phyloP scores from a whole-genome alignment of 768 basidiomycete species.

The Xerocomellus chrysenteron region DNA sequence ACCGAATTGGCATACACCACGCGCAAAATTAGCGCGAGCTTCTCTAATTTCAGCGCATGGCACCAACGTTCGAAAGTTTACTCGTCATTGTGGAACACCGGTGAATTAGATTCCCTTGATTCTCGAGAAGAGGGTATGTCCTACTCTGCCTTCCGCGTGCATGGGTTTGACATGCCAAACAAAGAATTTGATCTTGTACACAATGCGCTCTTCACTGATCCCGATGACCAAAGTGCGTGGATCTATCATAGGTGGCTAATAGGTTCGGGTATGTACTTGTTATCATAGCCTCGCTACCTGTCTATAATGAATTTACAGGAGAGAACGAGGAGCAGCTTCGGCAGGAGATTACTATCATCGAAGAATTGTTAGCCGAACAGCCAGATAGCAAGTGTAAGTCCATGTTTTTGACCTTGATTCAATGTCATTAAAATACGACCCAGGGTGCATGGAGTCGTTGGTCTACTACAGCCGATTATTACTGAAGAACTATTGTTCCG shows the following conservation, averaged over 20 bases:
- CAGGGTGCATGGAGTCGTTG: slow-evolving; percentile 95
- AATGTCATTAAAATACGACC: not conserved
- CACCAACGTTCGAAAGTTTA: slow-evolving; percentile 91
- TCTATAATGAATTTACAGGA: slow-evolving; percentile 41
- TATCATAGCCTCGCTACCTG: not conserved
- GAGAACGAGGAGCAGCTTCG: slow-evolving; percentile 56
- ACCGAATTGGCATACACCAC: slow-evolving; percentile 86
- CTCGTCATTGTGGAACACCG: slow-evolving; percentile 59
- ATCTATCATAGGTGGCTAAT: slow-evolving; percentile 98
- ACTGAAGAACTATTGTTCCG: slow-evolving; percentile 43
- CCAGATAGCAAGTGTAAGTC: slow-evolving; percentile 88
- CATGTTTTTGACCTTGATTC: not conserved
- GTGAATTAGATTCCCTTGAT: slow-evolving; percentile 48
- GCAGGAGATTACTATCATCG: slow-evolving; percentile 75
- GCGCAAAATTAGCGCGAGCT: slow-evolving; percentile 88
- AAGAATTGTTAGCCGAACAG: slow-evolving; percentile 84
- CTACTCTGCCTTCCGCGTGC: not conserved
- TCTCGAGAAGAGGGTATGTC: slow-evolving; percentile 70
- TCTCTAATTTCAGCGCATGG: slow-evolving; percentile 99
- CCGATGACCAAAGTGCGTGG: slow-evolving; percentile 96
- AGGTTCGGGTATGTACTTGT: slow-evolving; percentile 56
- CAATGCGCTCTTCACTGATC: slow-evolving; percentile 96
- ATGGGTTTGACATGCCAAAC: not conserved
- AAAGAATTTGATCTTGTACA: slow-evolving; percentile 89
- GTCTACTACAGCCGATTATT: slow-evolving; percentile 80